Evolutionary conservation across 192 early-diverging fungal species (phyloP).

Genomic region (Coemansia pectinata): DNA sequence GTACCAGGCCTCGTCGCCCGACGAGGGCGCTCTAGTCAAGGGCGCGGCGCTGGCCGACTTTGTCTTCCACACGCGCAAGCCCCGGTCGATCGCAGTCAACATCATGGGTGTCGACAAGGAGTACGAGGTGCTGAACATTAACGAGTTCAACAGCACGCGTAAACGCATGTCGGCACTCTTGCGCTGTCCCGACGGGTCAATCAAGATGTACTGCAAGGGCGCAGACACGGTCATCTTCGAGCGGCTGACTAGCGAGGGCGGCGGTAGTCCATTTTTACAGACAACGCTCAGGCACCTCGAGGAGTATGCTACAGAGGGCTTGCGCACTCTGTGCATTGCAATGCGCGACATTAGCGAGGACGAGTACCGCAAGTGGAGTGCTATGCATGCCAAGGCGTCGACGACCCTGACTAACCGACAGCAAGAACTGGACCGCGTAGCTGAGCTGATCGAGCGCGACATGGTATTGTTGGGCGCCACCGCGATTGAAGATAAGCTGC

Average conservation of each 20-base stretch:
- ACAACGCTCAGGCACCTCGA: conserved; percentile 77
- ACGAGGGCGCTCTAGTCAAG: conserved; percentile 89
- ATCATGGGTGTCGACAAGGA: conserved; percentile 69
- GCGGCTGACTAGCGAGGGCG: conserved; percentile 66
- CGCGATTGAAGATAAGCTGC: conserved; percentile 97
- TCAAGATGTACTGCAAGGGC: conserved; percentile 89
- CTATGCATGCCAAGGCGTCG: conserved; percentile 70
- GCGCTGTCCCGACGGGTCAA: conserved; percentile 66
- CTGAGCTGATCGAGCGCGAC: conserved; percentile 75
- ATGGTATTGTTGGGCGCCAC: conserved; percentile 88
- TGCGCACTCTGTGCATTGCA: conserved; percentile 90
- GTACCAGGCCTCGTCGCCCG: conserved; percentile 93
- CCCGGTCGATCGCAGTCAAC: conserved; percentile 65
- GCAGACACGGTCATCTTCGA: conserved; percentile 92
- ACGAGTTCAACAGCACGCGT: conserved; percentile 91
- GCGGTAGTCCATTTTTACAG: conserved; percentile 66
- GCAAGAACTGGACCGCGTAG: conserved; percentile 72
- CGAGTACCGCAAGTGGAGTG: conserved; percentile 71
- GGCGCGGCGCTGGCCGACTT: conserved; percentile 84
- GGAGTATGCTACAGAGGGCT: conserved; percentile 71
- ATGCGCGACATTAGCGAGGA: conserved; percentile 70
- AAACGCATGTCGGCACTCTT: conserved; percentile 96
- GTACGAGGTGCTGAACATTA: conserved; percentile 67
- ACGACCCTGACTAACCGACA: conserved; percentile 78
- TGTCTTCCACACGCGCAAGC: conserved; percentile 70